phyloP scores from a whole-genome alignment of 1,284 basidiomycete genomes.

The Lentinus polychrous region DNA sequence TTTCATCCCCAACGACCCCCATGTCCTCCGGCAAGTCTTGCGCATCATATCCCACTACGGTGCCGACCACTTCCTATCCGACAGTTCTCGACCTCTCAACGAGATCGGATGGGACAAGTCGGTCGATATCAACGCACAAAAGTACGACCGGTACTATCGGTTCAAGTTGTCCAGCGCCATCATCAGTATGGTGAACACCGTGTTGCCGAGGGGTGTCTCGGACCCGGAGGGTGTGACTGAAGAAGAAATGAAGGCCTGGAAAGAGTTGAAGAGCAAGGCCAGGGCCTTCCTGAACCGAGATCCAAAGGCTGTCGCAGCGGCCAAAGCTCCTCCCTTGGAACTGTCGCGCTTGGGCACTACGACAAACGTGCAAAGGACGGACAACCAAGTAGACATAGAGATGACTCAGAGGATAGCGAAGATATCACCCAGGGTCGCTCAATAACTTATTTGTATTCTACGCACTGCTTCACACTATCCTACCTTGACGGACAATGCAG shows the following conservation, averaged over 20 bases:
- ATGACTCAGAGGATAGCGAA: slow-evolving; percentile 3
- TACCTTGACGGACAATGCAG: too few relatives aligned
- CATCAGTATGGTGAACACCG: slow-evolving; percentile 15
- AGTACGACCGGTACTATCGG: slow-evolving; percentile 13
- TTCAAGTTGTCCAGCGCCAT: slow-evolving; percentile 17
- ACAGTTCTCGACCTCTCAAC: background rate
- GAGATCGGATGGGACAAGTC: background rate
- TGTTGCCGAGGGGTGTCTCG: slow-evolving; percentile 11
- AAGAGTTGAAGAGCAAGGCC: slow-evolving; percentile 14
- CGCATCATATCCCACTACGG: slow-evolving; percentile 39
- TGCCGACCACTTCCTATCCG: background rate
- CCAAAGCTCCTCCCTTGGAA: slow-evolving; percentile 5
- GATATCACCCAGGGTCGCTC: background rate
- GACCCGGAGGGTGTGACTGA: slow-evolving; percentile 2
- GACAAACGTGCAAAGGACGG: slow-evolving; percentile 2
- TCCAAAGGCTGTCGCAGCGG: background rate
- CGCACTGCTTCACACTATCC: too few relatives aligned
- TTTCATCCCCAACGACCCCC: slow-evolving; percentile 36
- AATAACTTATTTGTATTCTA: too few relatives aligned
- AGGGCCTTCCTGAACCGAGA: slow-evolving; percentile 10
- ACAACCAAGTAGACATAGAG: slow-evolving; percentile 6
- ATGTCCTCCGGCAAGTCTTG: slow-evolving; percentile 48
- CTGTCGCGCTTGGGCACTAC: slow-evolving; percentile 5
- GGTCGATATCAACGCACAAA: background rate
- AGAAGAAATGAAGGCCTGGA: slow-evolving; percentile 14